A percentile compares a stretch with the other conserved stretches of the same genome.
phyloP scores from a whole-genome alignment of 768 basidiomycete species.

The Lactarius tabidus region DNA sequence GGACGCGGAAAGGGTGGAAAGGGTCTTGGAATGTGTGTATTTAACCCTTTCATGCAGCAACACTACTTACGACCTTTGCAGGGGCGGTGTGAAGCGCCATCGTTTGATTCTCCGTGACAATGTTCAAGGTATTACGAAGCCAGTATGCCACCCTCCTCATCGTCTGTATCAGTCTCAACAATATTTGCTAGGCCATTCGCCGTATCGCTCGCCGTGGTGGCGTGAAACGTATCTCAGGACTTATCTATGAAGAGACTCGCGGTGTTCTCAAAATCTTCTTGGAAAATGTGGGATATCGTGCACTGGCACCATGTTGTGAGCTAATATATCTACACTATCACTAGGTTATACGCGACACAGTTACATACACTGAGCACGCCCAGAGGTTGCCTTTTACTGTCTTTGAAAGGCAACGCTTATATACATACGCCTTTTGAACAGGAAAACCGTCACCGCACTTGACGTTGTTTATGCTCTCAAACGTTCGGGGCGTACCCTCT shows the following conservation, averaged over 20 bases:
- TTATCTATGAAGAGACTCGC: slow-evolving; percentile 65
- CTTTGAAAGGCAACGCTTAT: background rate
- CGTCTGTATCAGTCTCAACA: slow-evolving; percentile 2
- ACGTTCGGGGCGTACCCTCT: slow-evolving; percentile 54
- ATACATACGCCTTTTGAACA: slow-evolving; percentile 16
- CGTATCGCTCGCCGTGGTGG: slow-evolving; percentile 62
- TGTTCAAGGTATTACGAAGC: slow-evolving; percentile 52
- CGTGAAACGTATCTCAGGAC: slow-evolving; percentile 59
- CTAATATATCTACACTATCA: background rate
- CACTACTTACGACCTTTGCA: background rate
- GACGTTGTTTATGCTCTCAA: slow-evolving; percentile 62
- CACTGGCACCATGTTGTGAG: slow-evolving; percentile 3
- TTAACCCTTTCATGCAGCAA: background rate
- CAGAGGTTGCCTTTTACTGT: slow-evolving; percentile 37
- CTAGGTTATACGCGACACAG: slow-evolving; percentile 48
- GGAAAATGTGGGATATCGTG: slow-evolving; percentile 39
- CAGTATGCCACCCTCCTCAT: slow-evolving; percentile 20
- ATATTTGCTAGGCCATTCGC: slow-evolving; percentile 37
- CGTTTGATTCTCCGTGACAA: slow-evolving; percentile 47
- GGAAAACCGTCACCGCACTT: slow-evolving; percentile 52
- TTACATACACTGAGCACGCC: slow-evolving; percentile 66
- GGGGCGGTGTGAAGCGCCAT: slow-evolving; percentile 44
- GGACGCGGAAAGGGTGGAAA: slow-evolving; percentile 49
- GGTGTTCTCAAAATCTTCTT: slow-evolving; percentile 63
- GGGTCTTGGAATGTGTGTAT: slow-evolving; percentile 39